Base-by-base conservation (phyloP, 495 filamentous ascomycete genomes). In the Annulohypoxylon maeteangense region DNA sequence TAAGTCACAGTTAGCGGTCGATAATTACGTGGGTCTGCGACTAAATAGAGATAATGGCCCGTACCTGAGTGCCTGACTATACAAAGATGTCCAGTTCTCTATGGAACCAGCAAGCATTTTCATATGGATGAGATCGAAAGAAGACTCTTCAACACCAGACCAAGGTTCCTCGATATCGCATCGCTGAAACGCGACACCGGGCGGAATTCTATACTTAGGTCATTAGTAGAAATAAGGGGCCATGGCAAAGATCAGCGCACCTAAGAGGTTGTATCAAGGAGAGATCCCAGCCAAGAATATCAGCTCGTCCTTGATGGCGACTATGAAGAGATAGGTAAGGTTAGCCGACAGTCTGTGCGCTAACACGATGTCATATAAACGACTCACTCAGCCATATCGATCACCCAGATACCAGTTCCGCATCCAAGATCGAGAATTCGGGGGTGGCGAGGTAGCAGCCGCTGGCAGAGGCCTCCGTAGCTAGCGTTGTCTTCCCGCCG, bases 341-440 rank as follows among this genome's bases (percentile, higher is more conserved):
- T 73, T 62, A 73, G 70, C 55, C 48, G 40, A 56, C 51, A 23
- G 45, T 48, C 32, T 67, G 61, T 51, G 32, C 20, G 29, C 32
- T 65, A 76, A 38, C 8, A 34, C 6, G 29, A 5, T 14, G 32
- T 40, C 40, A 36, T 16, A 32, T 14, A 50, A 32, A n/a, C 38
- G 54, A 85, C 90, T 80, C 81, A 91, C 89, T 91, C 88, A 65
- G 92, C 92, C 80, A 97, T 90, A 70, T 95, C 91, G 73, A 96
- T 94, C 20, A 89, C 86, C 94, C 94, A 97, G 51, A 97, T 95
- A 4, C 94, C 94, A 0, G 94, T 97, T 10, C 94, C 94, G 67
- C 90, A 93, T 25, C 94, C 94, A 51, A 97, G 77, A 76, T 98
- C 94, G 22, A 98, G 81, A 40, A 97, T 89, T 22, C 87, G 79